Conservation (phyloP, 108 stramenopile genomes). For the Epithemia pelagica region DNA sequence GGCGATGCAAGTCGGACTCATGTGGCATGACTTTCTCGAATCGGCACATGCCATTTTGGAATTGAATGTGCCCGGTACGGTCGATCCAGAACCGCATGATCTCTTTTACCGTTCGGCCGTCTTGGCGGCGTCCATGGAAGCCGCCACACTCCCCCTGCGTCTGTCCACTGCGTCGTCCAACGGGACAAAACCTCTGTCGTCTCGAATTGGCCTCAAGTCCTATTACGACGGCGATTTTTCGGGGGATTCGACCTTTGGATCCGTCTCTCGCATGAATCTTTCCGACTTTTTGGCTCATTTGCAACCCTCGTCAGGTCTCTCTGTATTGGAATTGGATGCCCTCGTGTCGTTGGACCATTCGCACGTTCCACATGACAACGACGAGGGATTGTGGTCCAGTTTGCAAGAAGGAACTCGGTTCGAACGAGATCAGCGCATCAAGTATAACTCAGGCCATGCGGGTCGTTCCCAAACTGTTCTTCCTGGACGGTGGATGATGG, state of each 20-base stretch:
- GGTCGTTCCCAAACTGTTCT: slow-evolving; percentile 25
- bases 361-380: not conserved
- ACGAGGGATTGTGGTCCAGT: slow-evolving; percentile 24
- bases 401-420: slow-evolving; percentile 50
- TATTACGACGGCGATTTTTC: slow-evolving; percentile 13
- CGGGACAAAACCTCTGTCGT: not conserved
- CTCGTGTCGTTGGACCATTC: slow-evolving; percentile 16
- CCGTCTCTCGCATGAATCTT: slow-evolving; percentile 38
- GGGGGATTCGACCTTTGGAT: slow-evolving; percentile 31
- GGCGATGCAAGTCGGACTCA: slow-evolving; percentile 42
- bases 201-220: slow-evolving; percentile 9
- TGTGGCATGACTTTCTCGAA: slow-evolving; percentile 47
- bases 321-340: slow-evolving; percentile 58
- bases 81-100: not conserved
- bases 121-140: slow-evolving; percentile 60
- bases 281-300: slow-evolving; percentile 54
- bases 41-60: slow-evolving; percentile 57
- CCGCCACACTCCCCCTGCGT: slow-evolving; percentile 57
- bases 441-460: slow-evolving; percentile 14
- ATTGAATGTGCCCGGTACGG: slow-evolving; percentile 13
- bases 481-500: slow-evolving; percentile 65
- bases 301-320: slow-evolving; percentile 43
- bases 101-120: slow-evolving; percentile 44
- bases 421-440: slow-evolving; percentile 49
- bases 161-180: slow-evolving; percentile 6